Evolutionary conservation across 345 rosid species (phyloP).

Genomic region (Eucalyptus marginata): DNA sequence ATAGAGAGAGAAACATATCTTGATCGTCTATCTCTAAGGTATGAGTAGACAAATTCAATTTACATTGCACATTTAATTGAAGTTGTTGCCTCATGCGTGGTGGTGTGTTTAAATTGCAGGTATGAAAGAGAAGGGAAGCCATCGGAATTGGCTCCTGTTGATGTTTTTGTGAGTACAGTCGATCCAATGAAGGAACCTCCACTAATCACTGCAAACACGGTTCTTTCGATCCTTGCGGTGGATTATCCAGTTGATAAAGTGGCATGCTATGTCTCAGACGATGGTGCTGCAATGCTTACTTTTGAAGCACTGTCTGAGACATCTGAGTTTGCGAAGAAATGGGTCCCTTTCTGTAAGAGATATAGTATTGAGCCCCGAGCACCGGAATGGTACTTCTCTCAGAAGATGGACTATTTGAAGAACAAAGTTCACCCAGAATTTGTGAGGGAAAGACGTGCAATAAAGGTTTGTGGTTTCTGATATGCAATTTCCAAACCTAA

Average conservation of each 20-base stretch:
- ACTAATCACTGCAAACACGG: slow-evolving; percentile 94
- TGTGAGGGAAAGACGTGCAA: slow-evolving; percentile 92
- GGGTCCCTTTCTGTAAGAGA: slow-evolving; percentile 99
- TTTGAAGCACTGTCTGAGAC: slow-evolving; percentile 99
- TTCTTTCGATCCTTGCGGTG: slow-evolving; percentile 92
- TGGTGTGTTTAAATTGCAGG: slow-evolving; percentile 19
- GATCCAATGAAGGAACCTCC: slow-evolving; percentile 99
- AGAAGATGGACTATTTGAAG: slow-evolving; percentile 90
- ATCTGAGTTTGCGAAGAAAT: slow-evolving; percentile 88
- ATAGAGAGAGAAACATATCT: slow-evolving; percentile 88
- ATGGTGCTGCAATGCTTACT: slow-evolving; percentile 99
- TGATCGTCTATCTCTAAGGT: slow-evolving; percentile 92
- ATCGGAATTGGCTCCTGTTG: slow-evolving; percentile 70
- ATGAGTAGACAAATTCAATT: background rate
- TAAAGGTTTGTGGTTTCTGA: slow-evolving; percentile 50
- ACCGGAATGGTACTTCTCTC: slow-evolving; percentile 95
- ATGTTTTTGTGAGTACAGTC: slow-evolving; percentile 88
- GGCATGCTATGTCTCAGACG: slow-evolving; percentile 96
- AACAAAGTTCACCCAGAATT: slow-evolving; percentile 94
- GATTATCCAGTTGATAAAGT: slow-evolving; percentile 95
- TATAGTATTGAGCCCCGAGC: slow-evolving; percentile 91
- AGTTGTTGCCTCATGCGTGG: background rate
- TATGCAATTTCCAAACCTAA: background rate
- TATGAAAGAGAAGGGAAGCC: slow-evolving; percentile 98
- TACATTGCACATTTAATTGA: background rate